phyloP scores from a whole-genome alignment of 2,329 filamentous ascomycete genomes.

The Aquanectria penicillioides region DNA sequence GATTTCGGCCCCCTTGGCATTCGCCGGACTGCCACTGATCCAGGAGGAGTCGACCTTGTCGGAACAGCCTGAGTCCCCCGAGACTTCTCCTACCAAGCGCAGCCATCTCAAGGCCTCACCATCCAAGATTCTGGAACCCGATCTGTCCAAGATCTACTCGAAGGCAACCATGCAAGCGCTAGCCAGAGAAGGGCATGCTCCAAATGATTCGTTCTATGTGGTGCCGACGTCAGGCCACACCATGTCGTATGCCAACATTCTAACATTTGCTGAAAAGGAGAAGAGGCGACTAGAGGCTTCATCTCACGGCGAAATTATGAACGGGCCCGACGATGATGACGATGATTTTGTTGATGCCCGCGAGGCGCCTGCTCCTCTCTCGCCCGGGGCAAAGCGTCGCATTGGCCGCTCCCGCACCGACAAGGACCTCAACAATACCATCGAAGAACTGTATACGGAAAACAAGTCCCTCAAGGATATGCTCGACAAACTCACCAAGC shows the following conservation, averaged over 20 bases:
- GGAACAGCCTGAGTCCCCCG: conserved; percentile 47
- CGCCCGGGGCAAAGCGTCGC: conserved; percentile 53
- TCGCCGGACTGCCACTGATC: conserved; percentile 87
- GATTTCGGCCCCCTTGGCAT: conserved; percentile 89
- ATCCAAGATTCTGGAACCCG: conserved; percentile 59
- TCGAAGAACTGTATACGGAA: conserved; percentile 89
- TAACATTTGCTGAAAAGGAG: conserved; percentile 75
- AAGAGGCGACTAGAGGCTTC: conserved; percentile 67
- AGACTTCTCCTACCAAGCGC: conserved; percentile 51
- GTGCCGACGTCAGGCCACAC: conserved; percentile 93
- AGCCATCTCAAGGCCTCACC: conserved; percentile 48
- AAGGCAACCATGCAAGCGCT: conserved; percentile 85
- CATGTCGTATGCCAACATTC: conserved; percentile 90
- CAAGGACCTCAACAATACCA: conserved; percentile 68
- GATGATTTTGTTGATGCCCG: conserved; percentile 92
- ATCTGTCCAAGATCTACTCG: conserved; percentile 86
- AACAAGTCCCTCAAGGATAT: conserved; percentile 87
- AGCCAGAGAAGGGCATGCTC: conserved; percentile 71
- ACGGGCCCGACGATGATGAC: conserved; percentile 67
- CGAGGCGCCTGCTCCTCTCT: conserved; percentile 68
- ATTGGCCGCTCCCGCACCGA: conserved; percentile 54
- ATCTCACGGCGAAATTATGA: conserved; percentile 61
- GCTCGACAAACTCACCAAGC: conserved; percentile 85
- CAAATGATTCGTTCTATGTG: conserved; percentile 88
- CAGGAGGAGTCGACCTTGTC: conserved; percentile 55